Base-by-base conservation (phyloP, 495 filamentous ascomycete species). In the Neurospora sublineolata region DNA sequence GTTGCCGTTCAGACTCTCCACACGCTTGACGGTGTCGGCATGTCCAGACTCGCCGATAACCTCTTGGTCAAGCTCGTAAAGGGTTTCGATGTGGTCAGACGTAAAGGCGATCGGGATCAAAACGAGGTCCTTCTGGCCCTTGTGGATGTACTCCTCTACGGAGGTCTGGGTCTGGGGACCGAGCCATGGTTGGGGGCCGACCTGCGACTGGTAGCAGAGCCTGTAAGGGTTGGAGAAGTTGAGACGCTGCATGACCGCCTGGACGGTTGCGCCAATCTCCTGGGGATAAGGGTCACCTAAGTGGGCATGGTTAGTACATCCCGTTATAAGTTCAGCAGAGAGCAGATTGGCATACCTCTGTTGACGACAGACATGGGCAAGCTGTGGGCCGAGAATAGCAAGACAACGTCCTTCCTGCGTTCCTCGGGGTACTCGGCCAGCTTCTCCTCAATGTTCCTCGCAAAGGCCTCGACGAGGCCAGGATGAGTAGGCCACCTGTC, bases 71-170 rank as follows among this genome's bases (percentile, higher is more conserved):
- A 99, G 84, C 83, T 99, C 96, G 78, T 91, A 97, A 3, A 99
- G 85, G 3, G 96, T 99, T 81, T 99, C 96, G 75, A 99, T 99
- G 77, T 99, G 96, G 76, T 99, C 96, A 68, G 92, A 95, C 1
- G 96, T 99, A 77, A 99, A 99, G 11, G 96, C 96, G 72, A 99
- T 95, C 1, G 96, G 96, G 72, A 99, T 93, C 4, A 99, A 85
- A 8, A 97, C 85, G 37, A 99, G 83, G 77, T 99, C 93, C 37
- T 90, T 94, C 78, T 97, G 91, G 3, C 94, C 94, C 78, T 95
- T 93, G 77, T 91, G 89, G 70, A 98, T 90, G 76, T 97, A 97
- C 40, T 91, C 84, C 78, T 93, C 87, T 16, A 99, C 96, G 0
- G 96, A 94, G 72, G 89, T 89, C 73, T 87, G 88, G 1, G 96